Conservation (phyloP, 805 yeast genomes). For the Zygoascus bituminiphila region DNA sequence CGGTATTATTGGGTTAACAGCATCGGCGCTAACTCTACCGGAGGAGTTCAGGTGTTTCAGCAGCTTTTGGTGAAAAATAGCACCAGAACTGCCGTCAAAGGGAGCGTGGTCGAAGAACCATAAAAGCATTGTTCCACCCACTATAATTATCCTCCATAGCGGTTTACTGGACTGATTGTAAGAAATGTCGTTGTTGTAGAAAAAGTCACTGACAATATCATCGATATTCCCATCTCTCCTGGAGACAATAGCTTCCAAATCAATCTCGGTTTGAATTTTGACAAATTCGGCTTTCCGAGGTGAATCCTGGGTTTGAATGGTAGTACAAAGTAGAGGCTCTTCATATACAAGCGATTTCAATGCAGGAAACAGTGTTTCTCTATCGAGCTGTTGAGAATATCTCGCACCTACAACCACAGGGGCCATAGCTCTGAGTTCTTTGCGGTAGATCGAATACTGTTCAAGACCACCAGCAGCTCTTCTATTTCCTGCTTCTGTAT, state of each 20-base stretch:
- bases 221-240: constrained; percentile 4
- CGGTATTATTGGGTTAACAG: not conserved
- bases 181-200: constrained; percentile 1
- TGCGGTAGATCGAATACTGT: constrained; percentile 13
- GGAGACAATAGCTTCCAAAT: constrained; percentile 12
- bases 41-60: constrained; percentile 1
- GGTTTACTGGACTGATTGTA: constrained; percentile 10
- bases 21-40: no score
- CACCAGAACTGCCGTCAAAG: constrained; percentile 21
- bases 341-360: constrained; percentile 5
- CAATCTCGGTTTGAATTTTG: constrained; percentile 4
- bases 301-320: constrained; percentile 1
- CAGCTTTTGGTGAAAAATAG: constrained; percentile 14
- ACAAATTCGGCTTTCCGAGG: not conserved
- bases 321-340: constrained; percentile 8
- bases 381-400: constrained; percentile 6
- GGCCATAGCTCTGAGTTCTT: constrained; percentile 7
- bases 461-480: constrained; percentile 12
- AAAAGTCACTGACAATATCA: constrained; percentile 1
- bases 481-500: not conserved
- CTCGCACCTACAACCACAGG: constrained; percentile 14
- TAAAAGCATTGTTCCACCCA: constrained; percentile 7
- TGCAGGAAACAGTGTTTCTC: constrained; percentile 9
- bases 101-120: constrained; percentile 20
- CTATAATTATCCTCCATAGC: constrained; percentile 17